Base-by-base conservation (phyloP, 1,284 basidiomycete species). In the Tylopilus orsonianus region DNA sequence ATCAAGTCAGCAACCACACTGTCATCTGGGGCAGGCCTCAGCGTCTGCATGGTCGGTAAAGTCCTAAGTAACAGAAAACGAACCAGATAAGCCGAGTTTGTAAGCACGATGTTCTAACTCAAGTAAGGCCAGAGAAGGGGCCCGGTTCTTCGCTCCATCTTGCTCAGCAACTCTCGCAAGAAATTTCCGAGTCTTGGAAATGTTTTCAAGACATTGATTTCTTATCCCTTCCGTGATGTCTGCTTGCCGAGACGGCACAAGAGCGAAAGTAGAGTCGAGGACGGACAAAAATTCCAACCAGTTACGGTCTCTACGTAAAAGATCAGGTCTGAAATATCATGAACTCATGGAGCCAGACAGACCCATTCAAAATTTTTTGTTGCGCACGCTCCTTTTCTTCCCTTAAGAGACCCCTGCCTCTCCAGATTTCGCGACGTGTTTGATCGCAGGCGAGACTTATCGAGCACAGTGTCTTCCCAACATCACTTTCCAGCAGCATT, bases 251-350 rank as follows among this genome's bases (percentile, higher is more conserved):
- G 68, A 61, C 1, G 61, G 56, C n/a, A 75, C 45, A 36, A 71
- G 64, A 23, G 69, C 66, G 55, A 90, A 85, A 2, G 83, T 75
- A 0, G 79, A 81, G 50, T 90, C 83, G 4, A 92, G 66, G 13
- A 90, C 68, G 4, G 87, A 78, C 37, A 86, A 64, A 61, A 93
- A 90, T 58, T 92, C 89, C 12, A 90, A 73, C 89, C 90, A 93
- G 58, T 93, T 93, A 37, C 86, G 83, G 60, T 92, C 87, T 41
- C 88, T 91, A 49, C 36, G 41, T 9, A 18, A 36, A 43, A 19
- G 3, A 27, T 68, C 13, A 62, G 24, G 9, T 38, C 12, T 19
- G 6, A 24, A 50, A 50, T 19, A 40, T 22, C 18, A 30, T 23
- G 12, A 26, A 13, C 4, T 30, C 5, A 41, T 18, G 39, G 4